phyloP scores from a whole-genome alignment of 208 protist species.

The Trypanosoma grayi region DNA sequence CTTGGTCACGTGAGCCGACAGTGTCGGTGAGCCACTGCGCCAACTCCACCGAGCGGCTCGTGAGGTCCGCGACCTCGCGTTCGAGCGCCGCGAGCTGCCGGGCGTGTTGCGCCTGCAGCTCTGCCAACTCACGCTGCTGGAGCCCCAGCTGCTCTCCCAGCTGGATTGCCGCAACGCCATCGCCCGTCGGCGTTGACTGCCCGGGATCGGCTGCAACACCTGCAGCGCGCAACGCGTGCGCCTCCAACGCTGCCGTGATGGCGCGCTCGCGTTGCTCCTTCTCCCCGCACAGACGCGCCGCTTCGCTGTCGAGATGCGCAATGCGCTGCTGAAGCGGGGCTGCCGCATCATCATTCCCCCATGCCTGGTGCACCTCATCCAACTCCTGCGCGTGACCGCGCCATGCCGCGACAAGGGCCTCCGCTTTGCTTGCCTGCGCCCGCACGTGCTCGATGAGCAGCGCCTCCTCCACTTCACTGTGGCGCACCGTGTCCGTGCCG shows the following conservation, averaged over 20 bases:
- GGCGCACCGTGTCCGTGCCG: constrained; percentile 45
- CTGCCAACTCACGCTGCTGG: constrained; percentile 24
- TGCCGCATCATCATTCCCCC: constrained; percentile 32
- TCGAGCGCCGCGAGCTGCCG: constrained; percentile 30
- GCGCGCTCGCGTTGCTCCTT: constrained; percentile 19
- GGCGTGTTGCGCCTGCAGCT: constrained; percentile 14
- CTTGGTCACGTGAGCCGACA: constrained; percentile 11
- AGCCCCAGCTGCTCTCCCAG: constrained; percentile 26
- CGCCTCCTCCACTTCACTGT: constrained; percentile 63
- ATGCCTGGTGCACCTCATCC: constrained; percentile 27
- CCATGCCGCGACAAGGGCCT: constrained; percentile 32
- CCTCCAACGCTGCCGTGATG: constrained; percentile 5
- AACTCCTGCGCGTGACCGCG: constrained; percentile 35
- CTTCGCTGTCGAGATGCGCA: constrained; percentile 24
- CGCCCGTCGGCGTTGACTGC: neutral
- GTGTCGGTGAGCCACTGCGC: constrained; percentile 32
- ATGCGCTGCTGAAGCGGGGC: constrained; percentile 24
- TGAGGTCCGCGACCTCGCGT: constrained; percentile 58
- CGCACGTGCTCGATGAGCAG: constrained; percentile 40
- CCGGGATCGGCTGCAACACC: neutral
- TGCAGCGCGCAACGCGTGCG: constrained; percentile 13
- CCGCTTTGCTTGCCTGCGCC: constrained; percentile 27
- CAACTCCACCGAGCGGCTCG: constrained; percentile 32
- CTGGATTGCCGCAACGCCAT: constrained; percentile 11
- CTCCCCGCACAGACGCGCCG: constrained; percentile 16